A percentile compares a stretch with the other conserved stretches of the same genome.
Conservation (phyloP, 768 basidiomycete species). For the Rhodosporidiobolus odoratus region DNA sequence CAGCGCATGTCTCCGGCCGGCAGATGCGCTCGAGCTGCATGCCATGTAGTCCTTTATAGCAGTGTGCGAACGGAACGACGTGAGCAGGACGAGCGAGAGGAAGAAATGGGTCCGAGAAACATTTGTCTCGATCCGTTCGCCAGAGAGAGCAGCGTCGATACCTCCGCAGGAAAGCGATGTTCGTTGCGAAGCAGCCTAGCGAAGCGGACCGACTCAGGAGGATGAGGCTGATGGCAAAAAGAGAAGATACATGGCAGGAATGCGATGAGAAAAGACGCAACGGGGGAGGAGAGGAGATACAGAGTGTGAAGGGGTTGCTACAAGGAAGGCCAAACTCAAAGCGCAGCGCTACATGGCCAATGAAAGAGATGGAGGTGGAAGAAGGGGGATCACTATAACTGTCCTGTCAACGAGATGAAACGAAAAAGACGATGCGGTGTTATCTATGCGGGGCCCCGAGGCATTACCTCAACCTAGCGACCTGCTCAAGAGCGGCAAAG, state of each 20-base stretch:
- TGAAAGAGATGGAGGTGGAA: background rate
- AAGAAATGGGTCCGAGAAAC: too few species aligned
- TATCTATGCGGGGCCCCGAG: background rate
- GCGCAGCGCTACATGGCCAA: background rate
- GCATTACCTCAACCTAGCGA: background rate
- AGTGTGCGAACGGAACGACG: too few species aligned
- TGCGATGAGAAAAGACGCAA: background rate
- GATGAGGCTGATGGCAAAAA: background rate
- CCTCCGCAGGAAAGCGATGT: background rate
- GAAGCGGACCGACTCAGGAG: too few species aligned
- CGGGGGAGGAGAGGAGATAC: background rate
- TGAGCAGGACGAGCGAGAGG: too few species aligned
- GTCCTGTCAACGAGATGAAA: background rate
- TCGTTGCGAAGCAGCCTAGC: too few species aligned
- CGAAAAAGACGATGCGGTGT: background rate
- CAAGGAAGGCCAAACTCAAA: background rate
- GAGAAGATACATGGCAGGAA: background rate
- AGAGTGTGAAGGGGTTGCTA: background rate
- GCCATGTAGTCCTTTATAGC: too few species aligned
- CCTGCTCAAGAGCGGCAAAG: constrained; percentile 9
- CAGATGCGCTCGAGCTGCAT: too few species aligned
- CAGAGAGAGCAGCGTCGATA: too few species aligned
- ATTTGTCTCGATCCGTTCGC: too few species aligned
- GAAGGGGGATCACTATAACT: background rate
- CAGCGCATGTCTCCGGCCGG: too few species aligned